These are phyloP conservation scores for Balansia obtecta DNA, from an alignment of 2,329 filamentous ascomycete species.

Conservation along the genomic window DNA sequence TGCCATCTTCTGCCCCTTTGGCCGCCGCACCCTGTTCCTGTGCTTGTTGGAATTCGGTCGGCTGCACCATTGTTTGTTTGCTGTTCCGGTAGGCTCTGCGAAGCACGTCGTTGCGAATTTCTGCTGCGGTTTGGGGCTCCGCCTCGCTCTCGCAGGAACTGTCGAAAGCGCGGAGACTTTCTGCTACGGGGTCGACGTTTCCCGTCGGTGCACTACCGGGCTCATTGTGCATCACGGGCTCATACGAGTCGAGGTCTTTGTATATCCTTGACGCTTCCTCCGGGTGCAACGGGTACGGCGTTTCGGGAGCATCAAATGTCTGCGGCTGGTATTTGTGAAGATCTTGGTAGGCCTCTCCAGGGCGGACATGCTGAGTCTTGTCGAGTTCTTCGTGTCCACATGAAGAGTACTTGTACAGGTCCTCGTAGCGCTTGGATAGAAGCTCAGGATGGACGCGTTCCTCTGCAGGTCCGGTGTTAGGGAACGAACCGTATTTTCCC, in stretches of 20 bases:
- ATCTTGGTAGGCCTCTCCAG: conserved; percentile 29
- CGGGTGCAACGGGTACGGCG: conserved; percentile 16
- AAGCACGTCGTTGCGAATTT: conserved; percentile 19
- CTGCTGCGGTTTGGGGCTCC: conserved; percentile 17
- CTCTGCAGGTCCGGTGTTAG: conserved; percentile 12
- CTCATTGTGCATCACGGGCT: conserved; percentile 23
- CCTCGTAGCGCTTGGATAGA: conserved; percentile 21
- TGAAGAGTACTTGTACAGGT: conserved; percentile 19
- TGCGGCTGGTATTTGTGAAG: conserved; percentile 26
- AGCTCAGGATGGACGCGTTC: conserved; percentile 18
- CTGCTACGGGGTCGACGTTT: conserved; percentile 20
- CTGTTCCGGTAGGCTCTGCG: conserved; percentile 14
- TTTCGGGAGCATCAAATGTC: conserved; percentile 16
- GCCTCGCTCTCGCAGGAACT: conserved; percentile 6
- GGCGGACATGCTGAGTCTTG: conserved; percentile 17
- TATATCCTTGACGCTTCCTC: conserved; percentile 26
- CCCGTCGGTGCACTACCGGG: conserved; percentile 17
- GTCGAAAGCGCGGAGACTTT: conserved; percentile 27
- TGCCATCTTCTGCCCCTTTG: conserved; percentile 3
- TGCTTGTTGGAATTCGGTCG: conserved; percentile 8
- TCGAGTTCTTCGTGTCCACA: conserved; percentile 18
- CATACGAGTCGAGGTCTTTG: conserved; percentile 29
- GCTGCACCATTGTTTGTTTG: conserved; percentile 8
- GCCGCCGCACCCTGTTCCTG: conserved; percentile 6
- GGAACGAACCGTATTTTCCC: conserved; percentile 18